Evolutionary conservation across 2,329 filamentous ascomycete genomes (phyloP).

Genomic region (Fusarium staphyleae): DNA sequence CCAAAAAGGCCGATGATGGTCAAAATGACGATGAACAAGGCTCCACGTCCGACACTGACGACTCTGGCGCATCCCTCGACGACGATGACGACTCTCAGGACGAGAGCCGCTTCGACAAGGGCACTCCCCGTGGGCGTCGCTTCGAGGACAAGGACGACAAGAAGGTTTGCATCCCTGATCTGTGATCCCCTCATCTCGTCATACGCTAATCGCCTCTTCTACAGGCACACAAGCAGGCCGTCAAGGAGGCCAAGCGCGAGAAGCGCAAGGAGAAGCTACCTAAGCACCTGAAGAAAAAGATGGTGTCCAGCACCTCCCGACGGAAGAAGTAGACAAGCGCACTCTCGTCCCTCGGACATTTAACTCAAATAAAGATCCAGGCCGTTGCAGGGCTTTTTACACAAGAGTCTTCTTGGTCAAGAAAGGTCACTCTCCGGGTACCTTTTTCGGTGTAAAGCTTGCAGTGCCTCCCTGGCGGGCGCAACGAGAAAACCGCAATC

Average conservation of each 20-base stretch:
- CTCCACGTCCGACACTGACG: conserved; percentile 53
- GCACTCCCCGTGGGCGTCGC: conserved; percentile 77
- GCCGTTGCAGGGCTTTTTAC: conserved; percentile 4
- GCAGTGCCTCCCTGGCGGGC: background rate
- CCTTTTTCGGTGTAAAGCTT: background rate
- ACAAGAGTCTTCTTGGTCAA: too few relatives aligned
- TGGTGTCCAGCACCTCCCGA: conserved; percentile 69
- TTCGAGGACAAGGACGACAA: conserved; percentile 94
- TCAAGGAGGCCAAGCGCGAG: conserved; percentile 95
- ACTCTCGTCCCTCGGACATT: background rate
- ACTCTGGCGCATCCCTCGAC: conserved; percentile 56
- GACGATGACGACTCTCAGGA: conserved; percentile 54
- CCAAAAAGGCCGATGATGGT: conserved; percentile 46
- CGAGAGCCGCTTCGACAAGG: conserved; percentile 68
- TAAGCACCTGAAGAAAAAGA: conserved; percentile 92
- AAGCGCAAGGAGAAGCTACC: conserved; percentile 95
- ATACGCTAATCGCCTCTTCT: conserved; percentile 33
- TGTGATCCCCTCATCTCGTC: background rate
- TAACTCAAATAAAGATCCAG: conserved; percentile 5
- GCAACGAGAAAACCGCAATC: conserved; percentile 44
- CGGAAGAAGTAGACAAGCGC: conserved; percentile 63
- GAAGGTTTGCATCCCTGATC: conserved; percentile 58
- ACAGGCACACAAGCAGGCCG: conserved; percentile 78
- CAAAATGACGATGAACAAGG: conserved; percentile 48
- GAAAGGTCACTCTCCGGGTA: too few relatives aligned